Percentiles rank a stretch among this genome's conserved stretches.
These are phyloP conservation scores for Cytidiella melzeri DNA, from an alignment of 768 basidiomycete species.

Conservation along the genomic window DNA sequence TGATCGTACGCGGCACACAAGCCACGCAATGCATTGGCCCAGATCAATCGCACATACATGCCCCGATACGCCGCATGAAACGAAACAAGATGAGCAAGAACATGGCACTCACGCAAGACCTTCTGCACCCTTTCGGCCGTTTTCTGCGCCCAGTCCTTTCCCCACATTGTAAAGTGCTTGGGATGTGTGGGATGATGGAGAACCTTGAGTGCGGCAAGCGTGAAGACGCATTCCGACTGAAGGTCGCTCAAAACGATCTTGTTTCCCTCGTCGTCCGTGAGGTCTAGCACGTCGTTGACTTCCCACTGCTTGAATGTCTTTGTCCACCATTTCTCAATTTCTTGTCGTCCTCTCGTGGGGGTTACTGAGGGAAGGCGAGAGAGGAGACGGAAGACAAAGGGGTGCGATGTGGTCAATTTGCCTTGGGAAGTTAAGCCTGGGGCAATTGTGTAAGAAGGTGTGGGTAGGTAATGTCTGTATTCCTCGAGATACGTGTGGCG, in stretches of 20 bases:
- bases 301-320: slow-evolving; percentile 5
- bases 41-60: background rate
- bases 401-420: slow-evolving; percentile 41
- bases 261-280: background rate
- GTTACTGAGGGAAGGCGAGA: slow-evolving; percentile 35
- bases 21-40: no score
- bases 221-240: slow-evolving; percentile 37
- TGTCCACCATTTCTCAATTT: slow-evolving; percentile 4
- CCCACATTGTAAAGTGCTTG: slow-evolving; percentile 64
- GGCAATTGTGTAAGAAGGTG: slow-evolving; percentile 22
- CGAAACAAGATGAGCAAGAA: no score
- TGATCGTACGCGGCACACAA: no score
- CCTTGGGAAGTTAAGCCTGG: slow-evolving; percentile 33
- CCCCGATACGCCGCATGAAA: background rate
- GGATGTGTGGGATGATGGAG: slow-evolving; percentile 49
- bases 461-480: slow-evolving; percentile 15
- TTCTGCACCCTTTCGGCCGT: slow-evolving; percentile 50
- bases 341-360: slow-evolving; percentile 17
- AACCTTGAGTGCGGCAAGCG: slow-evolving; percentile 56
- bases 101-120: slow-evolving; percentile 42
- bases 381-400: slow-evolving; percentile 45
- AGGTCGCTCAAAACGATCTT: slow-evolving; percentile 7
- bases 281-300: slow-evolving; percentile 10
- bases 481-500: slow-evolving; percentile 15
- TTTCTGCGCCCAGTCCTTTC: slow-evolving; percentile 37